Percentiles rank a stretch among this genome's conserved stretches.
These are phyloP conservation scores for Curvularia verruculosa DNA, from an alignment of 2,329 filamentous ascomycete species.

Conservation along the genomic window DNA sequence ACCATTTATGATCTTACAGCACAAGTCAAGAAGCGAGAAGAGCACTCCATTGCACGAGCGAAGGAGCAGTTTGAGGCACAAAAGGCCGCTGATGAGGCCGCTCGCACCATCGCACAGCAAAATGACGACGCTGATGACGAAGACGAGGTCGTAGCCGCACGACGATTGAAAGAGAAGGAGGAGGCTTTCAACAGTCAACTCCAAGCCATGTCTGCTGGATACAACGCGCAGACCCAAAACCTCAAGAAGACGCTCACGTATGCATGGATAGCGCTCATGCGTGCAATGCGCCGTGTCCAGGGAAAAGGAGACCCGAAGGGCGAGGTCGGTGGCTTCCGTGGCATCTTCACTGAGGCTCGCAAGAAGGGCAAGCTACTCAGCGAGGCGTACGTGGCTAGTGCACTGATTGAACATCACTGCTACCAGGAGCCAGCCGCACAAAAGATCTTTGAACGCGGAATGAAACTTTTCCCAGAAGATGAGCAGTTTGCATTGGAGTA, in stretches of 20 bases:
- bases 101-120: constrained; percentile 47
- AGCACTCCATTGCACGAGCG: constrained; percentile 63
- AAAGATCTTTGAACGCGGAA: constrained; percentile 94
- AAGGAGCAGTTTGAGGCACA: constrained; percentile 60
- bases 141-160: constrained; percentile 54
- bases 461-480: constrained; percentile 91
- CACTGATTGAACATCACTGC: constrained; percentile 91
- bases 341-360: constrained; percentile 87
- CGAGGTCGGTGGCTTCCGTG: constrained; percentile 75
- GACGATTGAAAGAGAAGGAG: constrained; percentile 53
- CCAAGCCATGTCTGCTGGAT: constrained; percentile 66
- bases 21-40: constrained; percentile 70
- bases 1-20: constrained; percentile 87
- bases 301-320: constrained; percentile 69
- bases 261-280: constrained; percentile 92
- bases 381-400: constrained; percentile 93
- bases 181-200: constrained; percentile 62
- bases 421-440: constrained; percentile 92
- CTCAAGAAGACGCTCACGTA: constrained; percentile 87
- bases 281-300: constrained; percentile 91
- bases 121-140: constrained; percentile 61
- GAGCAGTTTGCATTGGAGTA: constrained; percentile 95
- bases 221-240: constrained; percentile 73
- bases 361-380: constrained; percentile 86
- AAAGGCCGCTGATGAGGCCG: constrained; percentile 51